A percentile compares a stretch with the other conserved stretches of the same genome.
These are phyloP conservation scores for Solanum chacoense DNA, from an alignment of 305 asterid species.

Conservation along the genomic window DNA sequence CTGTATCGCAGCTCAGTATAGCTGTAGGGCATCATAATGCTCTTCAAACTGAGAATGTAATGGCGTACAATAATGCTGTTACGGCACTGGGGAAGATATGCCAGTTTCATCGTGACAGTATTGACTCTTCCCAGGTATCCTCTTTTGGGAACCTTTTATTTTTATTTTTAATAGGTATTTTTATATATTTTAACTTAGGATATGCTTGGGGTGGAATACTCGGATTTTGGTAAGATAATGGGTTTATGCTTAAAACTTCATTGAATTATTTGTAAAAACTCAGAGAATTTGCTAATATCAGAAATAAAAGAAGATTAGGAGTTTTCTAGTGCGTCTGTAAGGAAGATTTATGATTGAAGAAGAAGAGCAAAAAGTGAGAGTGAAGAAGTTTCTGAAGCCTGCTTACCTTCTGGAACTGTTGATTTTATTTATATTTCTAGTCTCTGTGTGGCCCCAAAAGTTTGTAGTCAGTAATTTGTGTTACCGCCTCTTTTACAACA, in stretches of 20 bases:
- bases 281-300: not conserved
- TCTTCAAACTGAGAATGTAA: constrained; percentile 4
- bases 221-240: not conserved
- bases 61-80: constrained; percentile 13
- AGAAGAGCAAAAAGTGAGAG: not conserved
- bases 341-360: not conserved
- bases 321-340: not conserved
- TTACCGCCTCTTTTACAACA: not conserved
- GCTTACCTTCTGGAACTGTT: not conserved
- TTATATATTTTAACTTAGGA: not conserved
- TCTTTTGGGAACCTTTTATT: not conserved
- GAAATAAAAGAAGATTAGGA: not conserved
- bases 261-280: not conserved
- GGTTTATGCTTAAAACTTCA: not conserved
- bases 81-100: constrained; percentile 13
- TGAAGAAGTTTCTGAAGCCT: not conserved
- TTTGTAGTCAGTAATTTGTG: not conserved
- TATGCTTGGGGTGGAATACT: not conserved
- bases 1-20: constrained; percentile 4
- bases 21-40: constrained; percentile 1
- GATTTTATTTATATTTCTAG: not conserved
- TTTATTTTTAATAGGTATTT: not conserved
- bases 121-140: constrained; percentile 9
- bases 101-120: constrained; percentile 11
- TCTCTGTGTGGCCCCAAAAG: not conserved